These are phyloP conservation scores for Hymenoscyphus infarciens DNA, from an alignment of 2,329 filamentous ascomycete species.

Conservation along the genomic window DNA sequence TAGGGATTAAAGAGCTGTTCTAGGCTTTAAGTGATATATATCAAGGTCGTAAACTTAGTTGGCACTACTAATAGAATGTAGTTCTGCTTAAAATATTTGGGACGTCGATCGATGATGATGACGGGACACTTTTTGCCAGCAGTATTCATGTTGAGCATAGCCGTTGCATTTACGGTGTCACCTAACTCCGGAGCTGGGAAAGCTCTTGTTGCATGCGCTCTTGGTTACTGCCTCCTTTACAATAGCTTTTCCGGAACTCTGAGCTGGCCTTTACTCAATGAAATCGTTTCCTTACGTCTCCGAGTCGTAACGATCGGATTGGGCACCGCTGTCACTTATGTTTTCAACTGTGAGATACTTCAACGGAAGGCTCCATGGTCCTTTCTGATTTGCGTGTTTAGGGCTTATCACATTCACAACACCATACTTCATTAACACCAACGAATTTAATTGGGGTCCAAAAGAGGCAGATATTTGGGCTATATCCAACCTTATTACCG, in stretches of 20 bases:
- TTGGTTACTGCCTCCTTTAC: neutral
- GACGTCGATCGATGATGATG: constrained; percentile 1
- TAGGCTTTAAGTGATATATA: neutral
- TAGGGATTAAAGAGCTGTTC: neutral
- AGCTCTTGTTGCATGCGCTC: neutral
- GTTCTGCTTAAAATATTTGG: neutral
- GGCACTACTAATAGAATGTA: constrained; percentile 7
- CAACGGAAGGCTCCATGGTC: too few species aligned
- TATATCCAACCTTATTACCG: neutral
- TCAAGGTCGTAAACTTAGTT: neutral
- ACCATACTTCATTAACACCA: constrained; percentile 16
- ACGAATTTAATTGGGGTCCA: neutral
- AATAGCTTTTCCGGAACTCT: neutral
- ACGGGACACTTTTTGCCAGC: neutral
- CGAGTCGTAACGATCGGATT: constrained; percentile 11
- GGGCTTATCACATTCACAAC: constrained; percentile 13
- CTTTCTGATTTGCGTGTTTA: neutral
- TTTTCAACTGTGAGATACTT: constrained; percentile 1
- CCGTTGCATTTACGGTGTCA: neutral
- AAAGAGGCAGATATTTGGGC: neutral
- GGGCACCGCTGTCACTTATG: constrained; percentile 5
- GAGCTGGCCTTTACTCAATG: constrained; percentile 8
- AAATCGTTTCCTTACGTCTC: constrained; percentile 7
- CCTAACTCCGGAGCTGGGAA: neutral
- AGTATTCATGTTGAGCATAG: constrained; percentile 9